Percentiles rank a stretch among this genome's conserved stretches.
Conservation (phyloP, 805 yeast species). For the Wickerhamiella shivajii region DNA sequence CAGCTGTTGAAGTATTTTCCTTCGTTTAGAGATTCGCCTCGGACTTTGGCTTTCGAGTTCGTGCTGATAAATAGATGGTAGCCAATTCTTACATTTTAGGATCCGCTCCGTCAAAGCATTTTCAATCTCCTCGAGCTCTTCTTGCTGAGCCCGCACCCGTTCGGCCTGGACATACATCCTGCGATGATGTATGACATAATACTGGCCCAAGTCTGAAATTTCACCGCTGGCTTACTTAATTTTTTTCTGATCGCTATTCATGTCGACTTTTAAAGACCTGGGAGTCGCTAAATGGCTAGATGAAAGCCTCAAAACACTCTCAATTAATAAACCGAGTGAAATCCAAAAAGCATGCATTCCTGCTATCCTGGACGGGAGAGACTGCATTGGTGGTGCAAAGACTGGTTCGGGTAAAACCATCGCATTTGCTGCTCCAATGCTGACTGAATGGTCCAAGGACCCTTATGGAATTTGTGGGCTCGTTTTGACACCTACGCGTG, state of each 20-base stretch:
- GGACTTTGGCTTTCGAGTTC: neutral
- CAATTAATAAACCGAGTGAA: constrained; percentile 66
- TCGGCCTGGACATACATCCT: too few species aligned
- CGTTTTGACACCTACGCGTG: constrained; percentile 77
- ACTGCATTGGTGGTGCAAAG: constrained; percentile 96
- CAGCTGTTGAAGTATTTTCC: constrained; percentile 50
- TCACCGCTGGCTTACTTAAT: too few species aligned
- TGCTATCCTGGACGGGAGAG: constrained; percentile 62
- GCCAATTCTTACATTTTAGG: constrained; percentile 13
- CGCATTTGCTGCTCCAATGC: constrained; percentile 96
- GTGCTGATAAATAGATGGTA: constrained; percentile 5
- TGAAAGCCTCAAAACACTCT: constrained; percentile 71
- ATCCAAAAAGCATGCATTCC: constrained; percentile 88
- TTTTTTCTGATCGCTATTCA: constrained; percentile 3
- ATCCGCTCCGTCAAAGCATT: constrained; percentile 48
- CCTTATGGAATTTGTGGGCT: constrained; percentile 88
- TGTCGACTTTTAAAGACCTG: constrained; percentile 38
- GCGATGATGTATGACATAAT: too few species aligned
- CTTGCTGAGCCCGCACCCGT: too few species aligned
- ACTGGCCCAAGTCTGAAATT: too few species aligned
- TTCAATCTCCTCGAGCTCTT: constrained; percentile 60
- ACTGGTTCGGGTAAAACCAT: constrained; percentile 97
- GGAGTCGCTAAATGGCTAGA: constrained; percentile 80
- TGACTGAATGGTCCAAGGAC: constrained; percentile 86
- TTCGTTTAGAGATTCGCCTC: constrained; percentile 29